Evolutionary conservation across 2,329 filamentous ascomycete genomes (phyloP), one percentile per base, ranked within the genome.

Genomic region (Epichloe aotearoae): DNA sequence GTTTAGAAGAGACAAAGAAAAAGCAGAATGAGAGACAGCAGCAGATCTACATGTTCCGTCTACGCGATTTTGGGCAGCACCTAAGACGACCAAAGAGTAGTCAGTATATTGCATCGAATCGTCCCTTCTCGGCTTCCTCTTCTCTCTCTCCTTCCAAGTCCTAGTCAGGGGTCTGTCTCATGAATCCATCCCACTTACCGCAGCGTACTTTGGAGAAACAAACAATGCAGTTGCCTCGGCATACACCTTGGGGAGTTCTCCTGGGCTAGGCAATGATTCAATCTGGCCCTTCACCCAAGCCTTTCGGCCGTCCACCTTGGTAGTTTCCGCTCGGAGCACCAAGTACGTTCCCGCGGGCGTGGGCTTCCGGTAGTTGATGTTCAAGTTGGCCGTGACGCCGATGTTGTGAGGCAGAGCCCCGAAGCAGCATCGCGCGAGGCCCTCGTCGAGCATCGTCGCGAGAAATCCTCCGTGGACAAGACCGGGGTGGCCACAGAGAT

Each of bases 391-490:
- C 40, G 93, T 97, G 64, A 96, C 77, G 54, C 84, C 83, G 55
- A 93, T 79, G 58, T 88, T 86, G 63, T 91, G 88, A 33, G 91
- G 91, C 61, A 97, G 73, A 23, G 88, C 88, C 5, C 81, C 82
- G 67, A 97, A 95, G 63, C 87, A 94, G 66, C 88, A 94, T 50
- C 88, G 76, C 34, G 86, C 91, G 42, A 97, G 72, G 0, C 88
- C 88, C 66, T 97, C 91, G 63, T 97, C 91, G 49, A 97, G 72
- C 64, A 97, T 76, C 12, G 91, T 96, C n/a, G 91, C 91, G 51
- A 97, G 72, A 56, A 95, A 71, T 0, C 91, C 91, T 47, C 91
- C 91, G 65, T 97, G 93, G 6, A 96, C 79, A 55, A 97, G 88
- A 3, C 86, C 88, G 5, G 88, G 86, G 66, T 97, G 90, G 2